These are phyloP conservation scores for Coix lacrymajobi DNA, from an alignment of 176 grass and related monocot species.

Conservation along the genomic window DNA sequence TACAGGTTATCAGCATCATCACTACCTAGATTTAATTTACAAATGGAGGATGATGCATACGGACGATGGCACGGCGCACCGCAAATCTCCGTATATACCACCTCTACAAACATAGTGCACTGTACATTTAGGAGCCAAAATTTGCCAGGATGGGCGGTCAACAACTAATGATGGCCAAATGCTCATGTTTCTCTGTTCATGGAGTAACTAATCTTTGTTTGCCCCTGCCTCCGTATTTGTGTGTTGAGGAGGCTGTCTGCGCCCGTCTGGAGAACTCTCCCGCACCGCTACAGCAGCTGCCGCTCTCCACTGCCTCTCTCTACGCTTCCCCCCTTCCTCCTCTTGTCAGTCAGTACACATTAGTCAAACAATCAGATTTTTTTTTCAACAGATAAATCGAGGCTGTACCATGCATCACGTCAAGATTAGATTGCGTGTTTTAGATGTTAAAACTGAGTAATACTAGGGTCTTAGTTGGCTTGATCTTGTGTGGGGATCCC, in stretches of 20 bases:
- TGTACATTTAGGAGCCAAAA: constrained; percentile 14
- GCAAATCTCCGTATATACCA: background rate
- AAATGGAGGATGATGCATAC: background rate
- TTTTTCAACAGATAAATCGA: background rate
- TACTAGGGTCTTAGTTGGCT: constrained; percentile 6
- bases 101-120: background rate
- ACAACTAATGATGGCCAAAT: background rate
- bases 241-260: constrained; percentile 32
- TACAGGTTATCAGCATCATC: background rate
- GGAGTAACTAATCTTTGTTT: constrained; percentile 47
- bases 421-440: background rate
- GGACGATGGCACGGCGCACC: background rate
- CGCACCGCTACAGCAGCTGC: constrained; percentile 68
- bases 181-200: background rate
- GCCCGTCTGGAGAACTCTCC: constrained; percentile 77
- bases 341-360: constrained; percentile 30
- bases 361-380: background rate
- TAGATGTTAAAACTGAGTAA: background rate
- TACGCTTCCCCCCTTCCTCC: constrained; percentile 45
- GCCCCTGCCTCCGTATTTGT: constrained; percentile 64
- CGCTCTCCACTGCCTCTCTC: constrained; percentile 65
- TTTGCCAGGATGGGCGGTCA: no score
- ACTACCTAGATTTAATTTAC: no score
- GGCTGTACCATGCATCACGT: no score
- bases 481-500: constrained; percentile 41